Evolutionary conservation across 2,329 filamentous ascomycete species (phyloP), one percentile per base, ranked within the genome.

Genomic region (Colletotrichum camelliae): DNA sequence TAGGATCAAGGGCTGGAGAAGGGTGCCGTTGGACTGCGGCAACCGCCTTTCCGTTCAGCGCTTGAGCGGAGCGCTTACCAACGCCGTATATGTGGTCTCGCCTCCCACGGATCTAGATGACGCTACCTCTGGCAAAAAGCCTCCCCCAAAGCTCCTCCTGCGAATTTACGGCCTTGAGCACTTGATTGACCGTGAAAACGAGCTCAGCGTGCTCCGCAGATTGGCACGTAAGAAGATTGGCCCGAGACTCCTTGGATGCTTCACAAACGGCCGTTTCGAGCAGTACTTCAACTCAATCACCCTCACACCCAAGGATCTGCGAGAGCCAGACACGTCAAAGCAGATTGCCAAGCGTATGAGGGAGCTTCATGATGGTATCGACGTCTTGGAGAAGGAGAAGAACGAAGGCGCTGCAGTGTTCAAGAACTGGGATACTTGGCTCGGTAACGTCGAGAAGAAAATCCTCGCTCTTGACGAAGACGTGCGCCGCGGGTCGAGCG

Each of bases 341-440:
- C 95, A 98, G 82, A 99, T 99, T 81, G 96, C 97, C 15, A 98
- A 98, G 88, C 94, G 97, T 67, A 98, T 99, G 95, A 91, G 96
- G 77, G 97, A 99, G 84, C 89, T 99, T 43, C 97, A 99, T 81
- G 95, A 98, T 68, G 97, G 97, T 1, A 94, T 99, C 77, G 96
- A 98, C 33, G 88, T 99, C 24, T 89, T 98, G 0, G 91, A 93
- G 2, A 89, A 93, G 43, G 97, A 99, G 84, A 90, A 93, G 67
- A 91, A 94, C 43, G 92, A 90, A 24, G 97, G 97, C 0, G 94
- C 97, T 0, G 93, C 93, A 71, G 94, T 98, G 13, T 98, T 95
- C 91, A 93, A 91, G 79, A 98, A 98, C 82, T 99, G 96, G 96
- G 96, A 98, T 83, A 94, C 94, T 82, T 98, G 96, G 96, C 89